These are phyloP conservation scores for Clitoria ternatea DNA, from an alignment of 306 rosid genomes.

Conservation along the genomic window DNA sequence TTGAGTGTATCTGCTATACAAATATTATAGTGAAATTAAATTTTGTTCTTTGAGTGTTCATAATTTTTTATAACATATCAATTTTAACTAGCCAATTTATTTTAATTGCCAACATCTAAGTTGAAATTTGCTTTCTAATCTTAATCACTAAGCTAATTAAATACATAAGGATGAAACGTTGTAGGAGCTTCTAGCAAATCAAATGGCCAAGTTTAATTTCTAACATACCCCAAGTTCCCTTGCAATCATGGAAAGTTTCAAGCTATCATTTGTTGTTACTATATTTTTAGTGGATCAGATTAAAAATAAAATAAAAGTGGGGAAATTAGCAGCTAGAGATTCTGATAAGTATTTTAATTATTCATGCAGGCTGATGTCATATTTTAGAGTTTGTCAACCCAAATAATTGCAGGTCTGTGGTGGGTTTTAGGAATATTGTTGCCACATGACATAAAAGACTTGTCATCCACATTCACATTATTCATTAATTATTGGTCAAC, in stretches of 20 bases:
- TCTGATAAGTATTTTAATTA: neutral
- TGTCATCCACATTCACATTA: neutral
- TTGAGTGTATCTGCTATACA: too few species aligned
- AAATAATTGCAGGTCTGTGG: neutral
- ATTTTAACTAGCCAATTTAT: too few species aligned
- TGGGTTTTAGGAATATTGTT: neutral
- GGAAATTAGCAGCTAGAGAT: neutral
- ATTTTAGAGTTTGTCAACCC: neutral
- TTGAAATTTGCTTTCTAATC: too few species aligned
- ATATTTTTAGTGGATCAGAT: neutral
- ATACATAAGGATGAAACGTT: too few species aligned
- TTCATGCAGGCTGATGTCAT: neutral
- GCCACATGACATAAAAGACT: constrained; percentile 23
- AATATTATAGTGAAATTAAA: too few species aligned
- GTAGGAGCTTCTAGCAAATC: too few species aligned
- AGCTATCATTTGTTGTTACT: neutral
- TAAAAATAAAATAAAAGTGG: neutral
- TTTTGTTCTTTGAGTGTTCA: too few species aligned
- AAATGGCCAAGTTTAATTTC: too few species aligned
- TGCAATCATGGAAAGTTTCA: neutral
- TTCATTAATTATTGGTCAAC: constrained; percentile 7
- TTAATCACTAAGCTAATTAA: too few species aligned
- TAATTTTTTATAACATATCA: too few species aligned
- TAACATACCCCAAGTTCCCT: neutral
- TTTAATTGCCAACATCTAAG: too few species aligned